Conservation (phyloP, 2,329 filamentous ascomycete species). For the Lachnellula suecica region DNA sequence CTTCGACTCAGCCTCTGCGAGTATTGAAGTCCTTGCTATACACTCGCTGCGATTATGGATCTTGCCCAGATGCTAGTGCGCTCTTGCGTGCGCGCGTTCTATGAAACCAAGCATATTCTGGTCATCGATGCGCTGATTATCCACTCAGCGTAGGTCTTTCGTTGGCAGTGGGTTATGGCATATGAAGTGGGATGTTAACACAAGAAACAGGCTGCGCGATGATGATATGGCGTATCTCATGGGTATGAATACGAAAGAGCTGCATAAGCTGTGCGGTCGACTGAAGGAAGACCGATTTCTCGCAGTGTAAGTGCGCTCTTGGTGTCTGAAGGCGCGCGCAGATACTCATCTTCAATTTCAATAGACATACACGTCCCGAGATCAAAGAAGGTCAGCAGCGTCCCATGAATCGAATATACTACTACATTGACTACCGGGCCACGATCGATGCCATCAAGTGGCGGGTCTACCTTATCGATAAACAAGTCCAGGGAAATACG, state of each 20-base stretch:
- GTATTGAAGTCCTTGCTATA: background rate
- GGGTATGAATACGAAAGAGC: conserved; percentile 85
- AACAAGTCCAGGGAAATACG: conserved; percentile 81
- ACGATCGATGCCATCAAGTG: conserved; percentile 97
- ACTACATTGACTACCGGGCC: conserved; percentile 93
- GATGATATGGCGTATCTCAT: conserved; percentile 86
- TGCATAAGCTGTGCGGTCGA: conserved; percentile 84
- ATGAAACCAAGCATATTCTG: conserved; percentile 79
- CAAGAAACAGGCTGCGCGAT: conserved; percentile 64
- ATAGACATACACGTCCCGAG: conserved; percentile 71
- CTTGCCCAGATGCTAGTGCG: conserved; percentile 78
- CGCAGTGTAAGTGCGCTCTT: conserved; percentile 59
- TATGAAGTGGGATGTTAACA: conserved; percentile 27
- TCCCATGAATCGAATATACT: conserved; percentile 86
- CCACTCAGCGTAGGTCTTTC: conserved; percentile 62
- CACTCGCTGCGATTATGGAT: conserved; percentile 48
- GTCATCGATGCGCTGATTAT: conserved; percentile 78
- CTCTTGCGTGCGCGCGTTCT: conserved; percentile 83
- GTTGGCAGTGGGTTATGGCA: background rate
- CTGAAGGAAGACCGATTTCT: conserved; percentile 85
- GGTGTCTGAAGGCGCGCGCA: conserved; percentile 2
- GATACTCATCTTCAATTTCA: conserved; percentile 1
- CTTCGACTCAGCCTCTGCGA: background rate
- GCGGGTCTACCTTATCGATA: conserved; percentile 84
- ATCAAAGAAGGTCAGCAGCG: conserved; percentile 78